Evolutionary conservation across 139 green algal species (phyloP), one percentile per base, ranked within the genome.

Genomic region (Chlamydomonas incerta): DNA sequence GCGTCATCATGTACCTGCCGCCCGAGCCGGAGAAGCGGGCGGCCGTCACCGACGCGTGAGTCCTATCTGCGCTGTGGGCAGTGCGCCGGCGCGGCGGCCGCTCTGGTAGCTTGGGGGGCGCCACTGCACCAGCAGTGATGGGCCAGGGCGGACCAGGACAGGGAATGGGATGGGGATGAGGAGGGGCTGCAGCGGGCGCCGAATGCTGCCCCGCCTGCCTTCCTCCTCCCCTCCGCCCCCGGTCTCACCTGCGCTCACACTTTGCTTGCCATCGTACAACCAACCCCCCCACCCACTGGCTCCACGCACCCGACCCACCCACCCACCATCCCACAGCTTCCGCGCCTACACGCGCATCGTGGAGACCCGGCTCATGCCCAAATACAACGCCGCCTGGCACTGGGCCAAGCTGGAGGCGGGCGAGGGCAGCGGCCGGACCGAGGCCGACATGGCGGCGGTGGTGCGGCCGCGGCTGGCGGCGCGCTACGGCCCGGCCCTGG

Each of bases 1-100:
- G 97, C 65, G 96, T 99, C 91, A 99, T 99, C 90, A 98, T 98
- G 96, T 99, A 99, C 90, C 88, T 99, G 21, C 95, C 96, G 10
- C 88, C 96, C 4, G 92, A 96, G 0, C 41, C 74, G 0, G 62
- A 84, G 41, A 31, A 93, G 72, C 83, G 97, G 23, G 47, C 87
- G 14, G 88, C 87, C 28, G 96, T 99, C 87, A 99, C 96, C 0
- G 35, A 88, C 18, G 62, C 77, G 77, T 83, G 65, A 83, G 77
- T 83, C n/a, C n/a, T 55, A 0, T n/a, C n/a, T n/a, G n/a, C n/a
- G n/a, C n/a, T n/a, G n/a, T n/a, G n/a, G n/a, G n/a, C n/a, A n/a
- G n/a, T n/a, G n/a, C n/a, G n/a, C n/a, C n/a, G n/a, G n/a, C n/a
- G n/a, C n/a, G n/a, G n/a, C n/a, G n/a, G n/a, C n/a, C n/a, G n/a